These are phyloP conservation scores for Exsudoporus frostii DNA, from an alignment of 768 basidiomycete genomes.

Conservation along the genomic window DNA sequence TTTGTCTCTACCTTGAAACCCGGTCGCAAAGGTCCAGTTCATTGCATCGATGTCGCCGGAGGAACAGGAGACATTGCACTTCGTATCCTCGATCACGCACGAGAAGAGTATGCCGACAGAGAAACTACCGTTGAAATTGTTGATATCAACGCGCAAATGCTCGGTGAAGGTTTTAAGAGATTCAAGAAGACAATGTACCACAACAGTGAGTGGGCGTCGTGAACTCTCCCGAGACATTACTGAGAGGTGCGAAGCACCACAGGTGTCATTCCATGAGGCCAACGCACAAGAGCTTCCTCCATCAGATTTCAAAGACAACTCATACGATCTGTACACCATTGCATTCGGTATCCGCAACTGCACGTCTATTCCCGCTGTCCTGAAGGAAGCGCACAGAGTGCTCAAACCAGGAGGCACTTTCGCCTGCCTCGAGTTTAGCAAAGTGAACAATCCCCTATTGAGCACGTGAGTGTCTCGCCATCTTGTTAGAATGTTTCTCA, in stretches of 20 bases:
- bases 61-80: conserved; percentile 98
- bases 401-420: conserved; percentile 96
- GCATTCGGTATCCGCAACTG: conserved; percentile 98
- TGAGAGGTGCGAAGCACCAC: conserved; percentile 59
- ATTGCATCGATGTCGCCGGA: conserved; percentile 94
- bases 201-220: conserved; percentile 61
- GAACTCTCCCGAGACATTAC: neutral
- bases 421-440: conserved; percentile 95
- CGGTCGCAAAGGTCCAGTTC: conserved; percentile 67
- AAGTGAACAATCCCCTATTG: conserved; percentile 83
- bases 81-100: conserved; percentile 85
- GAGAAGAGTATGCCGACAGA: conserved; percentile 85
- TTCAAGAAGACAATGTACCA: conserved; percentile 99
- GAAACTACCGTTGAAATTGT: conserved; percentile 87
- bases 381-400: conserved; percentile 88
- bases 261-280: conserved; percentile 88
- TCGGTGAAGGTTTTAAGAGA: conserved; percentile 83
- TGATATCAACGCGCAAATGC: conserved; percentile 95
- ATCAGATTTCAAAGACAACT: conserved; percentile 69
- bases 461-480: conserved; percentile 59
- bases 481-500: conserved; percentile 3
- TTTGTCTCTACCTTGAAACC: conserved; percentile 76
- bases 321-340: conserved; percentile 96
- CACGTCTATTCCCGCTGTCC: conserved; percentile 85
- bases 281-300: conserved; percentile 82